Evolutionary conservation across 1,284 basidiomycete genomes (phyloP), one percentile per base, ranked within the genome.

Genomic region (Boletus calvinii): DNA sequence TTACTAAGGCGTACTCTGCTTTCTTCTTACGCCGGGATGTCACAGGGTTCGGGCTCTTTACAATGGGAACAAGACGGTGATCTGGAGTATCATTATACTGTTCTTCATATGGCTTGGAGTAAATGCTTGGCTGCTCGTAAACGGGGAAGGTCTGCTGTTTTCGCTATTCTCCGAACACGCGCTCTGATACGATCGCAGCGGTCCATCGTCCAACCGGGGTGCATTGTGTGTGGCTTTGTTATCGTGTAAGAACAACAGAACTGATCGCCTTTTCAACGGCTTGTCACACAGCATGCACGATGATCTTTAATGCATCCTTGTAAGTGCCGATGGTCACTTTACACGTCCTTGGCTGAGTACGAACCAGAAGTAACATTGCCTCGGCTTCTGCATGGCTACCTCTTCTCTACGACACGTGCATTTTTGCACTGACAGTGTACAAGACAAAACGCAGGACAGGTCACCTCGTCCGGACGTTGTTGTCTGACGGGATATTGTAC

Each of bases 381-480:
- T 69, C 77, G 0, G 68, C 74, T 2, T 72, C 76, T 1, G 77
- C 75, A 1, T 78, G 76, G 75, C 55, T 76, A 5, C 77, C 77
- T 15, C 65, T 79, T 9, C 53, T 75, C 11, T 79, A 74, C 50
- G 77, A 78, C 53, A 76, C 77, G 0, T 59, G 66, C 26, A 61
- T 77, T 38, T 58, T 79, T 29, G 50, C 51, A 6, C 62, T 79
- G 32, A 76, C 72, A 0, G 38, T 78, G 20, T 59, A 59, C 39
- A 70, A 68, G 47, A 74, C 76, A 5, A 48, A 10, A 12, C 6
- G 20, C 20, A 32, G 35, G 30, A 13, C 61, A 0, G 64, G 70
- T 4, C 65, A 62, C 30, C 60, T 76, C 11, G 43, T 74, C 39
- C 63, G 59, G 18, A 65, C 69, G 8, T 38, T 79, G 22, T 59